Evolutionary conservation across 2,329 filamentous ascomycete genomes (phyloP).

Genomic region (Trichophyton simii): DNA sequence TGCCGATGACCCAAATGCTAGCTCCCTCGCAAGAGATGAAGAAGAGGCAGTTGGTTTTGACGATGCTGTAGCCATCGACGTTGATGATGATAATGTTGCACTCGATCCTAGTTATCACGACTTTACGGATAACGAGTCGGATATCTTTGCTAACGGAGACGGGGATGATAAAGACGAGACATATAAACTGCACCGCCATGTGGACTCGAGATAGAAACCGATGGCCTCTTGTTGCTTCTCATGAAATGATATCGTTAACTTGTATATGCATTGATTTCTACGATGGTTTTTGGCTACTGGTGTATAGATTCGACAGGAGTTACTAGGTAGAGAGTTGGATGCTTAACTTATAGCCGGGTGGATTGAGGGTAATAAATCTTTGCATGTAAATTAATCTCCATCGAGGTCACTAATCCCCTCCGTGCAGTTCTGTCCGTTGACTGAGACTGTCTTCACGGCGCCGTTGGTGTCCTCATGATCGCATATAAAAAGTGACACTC

Average conservation of each 20-base stretch:
- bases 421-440: too few species aligned
- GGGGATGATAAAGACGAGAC: slow-evolving; percentile 24
- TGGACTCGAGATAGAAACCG: slow-evolving; percentile 12
- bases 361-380: background rate
- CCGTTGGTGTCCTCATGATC: too few species aligned
- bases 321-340: background rate
- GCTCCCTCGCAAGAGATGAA: slow-evolving; percentile 33
- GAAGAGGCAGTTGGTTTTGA: slow-evolving; percentile 34
- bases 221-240: background rate
- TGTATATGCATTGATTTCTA: background rate
- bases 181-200: slow-evolving; percentile 31
- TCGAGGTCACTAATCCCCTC: too few species aligned
- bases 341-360: background rate
- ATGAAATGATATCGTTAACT: background rate
- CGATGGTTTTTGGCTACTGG: slow-evolving; percentile 13
- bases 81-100: slow-evolving; percentile 36
- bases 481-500: background rate
- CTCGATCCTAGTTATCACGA: slow-evolving; percentile 34
- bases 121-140: slow-evolving; percentile 42
- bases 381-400: too few species aligned
- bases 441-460: too few species aligned
- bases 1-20: slow-evolving; percentile 28
- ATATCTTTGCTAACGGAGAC: slow-evolving; percentile 34
- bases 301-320: background rate
- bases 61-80: slow-evolving; percentile 29